These are phyloP conservation scores for Sicyos edulis DNA, from an alignment of 306 rosid genomes.

Conservation along the genomic window DNA sequence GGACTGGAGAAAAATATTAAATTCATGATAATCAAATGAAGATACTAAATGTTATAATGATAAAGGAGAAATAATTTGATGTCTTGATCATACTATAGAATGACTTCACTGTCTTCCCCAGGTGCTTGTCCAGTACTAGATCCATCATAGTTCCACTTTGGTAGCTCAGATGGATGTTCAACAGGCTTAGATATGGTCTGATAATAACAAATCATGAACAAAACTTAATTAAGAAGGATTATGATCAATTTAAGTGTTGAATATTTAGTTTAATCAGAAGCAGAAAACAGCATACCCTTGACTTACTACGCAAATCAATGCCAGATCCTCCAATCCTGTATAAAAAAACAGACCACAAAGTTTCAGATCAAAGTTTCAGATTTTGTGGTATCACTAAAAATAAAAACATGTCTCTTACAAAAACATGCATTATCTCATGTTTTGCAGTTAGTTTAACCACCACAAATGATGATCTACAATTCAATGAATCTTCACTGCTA, in stretches of 20 bases:
- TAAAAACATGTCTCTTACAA: not conserved
- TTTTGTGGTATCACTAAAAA: conserved; percentile 19
- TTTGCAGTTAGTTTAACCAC: not conserved
- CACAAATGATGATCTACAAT: conserved; percentile 6
- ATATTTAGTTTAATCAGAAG: not conserved
- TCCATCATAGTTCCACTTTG: conserved; percentile 98
- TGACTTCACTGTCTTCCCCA: conserved; percentile 98
- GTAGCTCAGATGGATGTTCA: conserved; percentile 91
- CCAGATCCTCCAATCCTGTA: conserved; percentile 96
- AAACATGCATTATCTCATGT: not conserved
- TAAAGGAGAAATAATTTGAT: conserved; percentile 11
- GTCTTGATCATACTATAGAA: conserved; percentile 71
- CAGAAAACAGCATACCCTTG: conserved; percentile 53
- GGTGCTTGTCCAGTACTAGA: conserved; percentile 99
- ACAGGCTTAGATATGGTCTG: conserved; percentile 90
- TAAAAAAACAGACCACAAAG: not conserved
- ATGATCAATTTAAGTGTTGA: conserved; percentile 9
- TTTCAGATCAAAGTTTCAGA: conserved; percentile 19
- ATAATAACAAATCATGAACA: conserved; percentile 27
- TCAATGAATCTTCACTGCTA: not conserved
- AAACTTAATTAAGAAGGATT: conserved; percentile 19
- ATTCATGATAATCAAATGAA: conserved; percentile 22
- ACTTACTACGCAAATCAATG: conserved; percentile 89
- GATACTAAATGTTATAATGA: conserved; percentile 3
- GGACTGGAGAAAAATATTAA: conserved; percentile 47